Conservation (phyloP, 2,329 filamentous ascomycete genomes). For the Parascedosporium putredinis region DNA sequence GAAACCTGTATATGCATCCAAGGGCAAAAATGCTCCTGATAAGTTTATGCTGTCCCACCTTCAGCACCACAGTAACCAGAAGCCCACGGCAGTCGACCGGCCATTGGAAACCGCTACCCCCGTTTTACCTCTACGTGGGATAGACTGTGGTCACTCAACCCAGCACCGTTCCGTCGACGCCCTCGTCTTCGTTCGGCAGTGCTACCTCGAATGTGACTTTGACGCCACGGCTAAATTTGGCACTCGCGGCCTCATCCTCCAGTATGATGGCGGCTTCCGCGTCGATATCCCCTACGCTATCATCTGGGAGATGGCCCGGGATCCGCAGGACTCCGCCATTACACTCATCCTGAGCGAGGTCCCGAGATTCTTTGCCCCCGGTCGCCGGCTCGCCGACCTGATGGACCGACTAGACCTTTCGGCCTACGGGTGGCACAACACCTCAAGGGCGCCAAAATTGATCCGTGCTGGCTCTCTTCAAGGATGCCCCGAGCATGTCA, state of each 20-base stretch:
- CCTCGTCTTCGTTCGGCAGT: slow-evolving; percentile 34
- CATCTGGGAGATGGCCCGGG: slow-evolving; percentile 32
- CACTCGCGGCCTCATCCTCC: slow-evolving; percentile 30
- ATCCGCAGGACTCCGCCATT: slow-evolving; percentile 25
- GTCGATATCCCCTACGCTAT: slow-evolving; percentile 40
- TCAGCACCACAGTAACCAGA: slow-evolving; percentile 13
- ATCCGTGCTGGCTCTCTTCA: not conserved
- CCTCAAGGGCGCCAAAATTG: not conserved
- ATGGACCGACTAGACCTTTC: not conserved
- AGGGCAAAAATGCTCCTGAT: slow-evolving; percentile 24
- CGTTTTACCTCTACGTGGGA: slow-evolving; percentile 9
- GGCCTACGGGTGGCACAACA: not conserved
- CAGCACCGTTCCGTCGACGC: slow-evolving; percentile 22
- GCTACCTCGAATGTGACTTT: slow-evolving; percentile 19
- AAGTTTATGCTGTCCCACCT: slow-evolving; percentile 18
- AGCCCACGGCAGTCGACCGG: slow-evolving; percentile 11
- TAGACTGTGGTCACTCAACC: slow-evolving; percentile 37
- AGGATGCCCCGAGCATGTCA: not conserved
- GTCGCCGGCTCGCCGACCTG: slow-evolving; percentile 3
- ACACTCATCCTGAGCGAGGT: slow-evolving; percentile 41
- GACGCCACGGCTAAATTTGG: slow-evolving; percentile 30
- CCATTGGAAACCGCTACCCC: slow-evolving; percentile 14
- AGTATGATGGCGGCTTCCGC: slow-evolving; percentile 15
- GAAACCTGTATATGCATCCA: slow-evolving; percentile 17
- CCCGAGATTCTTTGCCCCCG: slow-evolving; percentile 35